Percentiles rank a stretch among this genome's conserved stretches.
Conservation (phyloP, 192 early-diverging fungal species). For the Rhizophagus prolifer region DNA sequence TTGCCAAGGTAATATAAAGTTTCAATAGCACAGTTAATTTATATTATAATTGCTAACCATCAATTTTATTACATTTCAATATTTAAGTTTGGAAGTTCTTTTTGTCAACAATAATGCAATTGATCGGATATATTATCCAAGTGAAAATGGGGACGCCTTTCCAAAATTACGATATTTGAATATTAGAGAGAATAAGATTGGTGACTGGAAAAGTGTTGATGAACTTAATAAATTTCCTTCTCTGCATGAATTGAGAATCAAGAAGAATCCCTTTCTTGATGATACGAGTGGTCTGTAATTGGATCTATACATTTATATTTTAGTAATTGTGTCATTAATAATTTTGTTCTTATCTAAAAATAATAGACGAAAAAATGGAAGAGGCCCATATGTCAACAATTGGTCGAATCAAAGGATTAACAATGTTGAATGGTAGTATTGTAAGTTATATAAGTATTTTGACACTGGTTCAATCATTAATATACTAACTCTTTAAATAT, state of each 20-base stretch:
- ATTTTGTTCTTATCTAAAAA: background rate
- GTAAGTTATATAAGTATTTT: constrained; percentile 32
- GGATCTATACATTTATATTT: background rate
- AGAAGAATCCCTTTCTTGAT: constrained; percentile 46
- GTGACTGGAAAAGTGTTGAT: constrained; percentile 46
- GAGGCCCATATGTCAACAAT: constrained; percentile 34
- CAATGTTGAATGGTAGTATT: constrained; percentile 50
- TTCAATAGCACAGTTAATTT: background rate
- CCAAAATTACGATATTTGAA: constrained; percentile 43
- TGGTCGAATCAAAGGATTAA: constrained; percentile 44
- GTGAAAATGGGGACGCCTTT: constrained; percentile 13
- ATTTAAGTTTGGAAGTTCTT: constrained; percentile 41
- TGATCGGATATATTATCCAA: constrained; percentile 18
- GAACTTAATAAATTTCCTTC: constrained; percentile 39
- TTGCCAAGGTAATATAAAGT: constrained; percentile 42
- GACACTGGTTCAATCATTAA: background rate
- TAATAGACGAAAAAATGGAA: constrained; percentile 34
- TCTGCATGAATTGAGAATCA: constrained; percentile 43
- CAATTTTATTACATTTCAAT: background rate
- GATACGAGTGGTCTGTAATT: constrained; percentile 16
- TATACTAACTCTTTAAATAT: background rate
- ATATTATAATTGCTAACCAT: background rate
- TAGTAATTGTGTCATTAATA: background rate
- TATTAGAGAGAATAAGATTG: constrained; percentile 47
- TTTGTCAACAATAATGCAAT: constrained; percentile 37